Base-by-base conservation (phyloP, 1,284 basidiomycete genomes). In the Cutaneotrichosporon mucoides region DNA sequence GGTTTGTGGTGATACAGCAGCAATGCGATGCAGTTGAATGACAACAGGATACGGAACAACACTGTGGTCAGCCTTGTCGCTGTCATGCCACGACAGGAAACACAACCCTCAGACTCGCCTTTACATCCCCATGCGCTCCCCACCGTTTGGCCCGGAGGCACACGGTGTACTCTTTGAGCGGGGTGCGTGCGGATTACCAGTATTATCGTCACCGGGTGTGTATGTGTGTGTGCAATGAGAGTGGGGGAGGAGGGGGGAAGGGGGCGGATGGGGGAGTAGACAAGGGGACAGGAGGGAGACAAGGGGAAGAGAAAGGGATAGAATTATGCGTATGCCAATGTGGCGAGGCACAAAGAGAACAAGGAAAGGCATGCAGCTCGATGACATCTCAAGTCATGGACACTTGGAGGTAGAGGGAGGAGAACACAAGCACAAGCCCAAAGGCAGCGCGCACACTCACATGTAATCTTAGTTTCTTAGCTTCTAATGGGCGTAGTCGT, bases 111-210 rank as follows among this genome's bases (percentile, higher is more conserved):
- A 70, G 70, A 61, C 68, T 72, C 69, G 70, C 66, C 70, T 72
- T 72, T 60, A 53, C 45, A 12, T 61, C 68, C 65, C 59, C 70
- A 62, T 59, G 40, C 65, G 56, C 65, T 65, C 70, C 66, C 64
- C 57, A 53, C 56, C 41, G 47, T 7, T 24, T 44, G 11, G 46
- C 34, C 43, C 56, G 15, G 24, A 24, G 24, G 24, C 24, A 24
- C 24, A 24, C 38, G 35, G 51, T 33, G 48, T 50, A 48, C 40
- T 54, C 53, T 6, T 24, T 9, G 55, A 57, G 62, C 53, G 56
- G 69, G 65, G 69, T 67, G 65, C 52, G 60, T 68, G 47, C 66
- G 66, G 70, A 69, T 70, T 70, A 72, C 70, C 68, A 72, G 66
- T 67, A 40, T 60, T 53, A 60, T 68, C 68, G 58, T 71, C 69